These are phyloP conservation scores for Pholiota microspora DNA, from an alignment of 768 basidiomycete species.

Conservation along the genomic window DNA sequence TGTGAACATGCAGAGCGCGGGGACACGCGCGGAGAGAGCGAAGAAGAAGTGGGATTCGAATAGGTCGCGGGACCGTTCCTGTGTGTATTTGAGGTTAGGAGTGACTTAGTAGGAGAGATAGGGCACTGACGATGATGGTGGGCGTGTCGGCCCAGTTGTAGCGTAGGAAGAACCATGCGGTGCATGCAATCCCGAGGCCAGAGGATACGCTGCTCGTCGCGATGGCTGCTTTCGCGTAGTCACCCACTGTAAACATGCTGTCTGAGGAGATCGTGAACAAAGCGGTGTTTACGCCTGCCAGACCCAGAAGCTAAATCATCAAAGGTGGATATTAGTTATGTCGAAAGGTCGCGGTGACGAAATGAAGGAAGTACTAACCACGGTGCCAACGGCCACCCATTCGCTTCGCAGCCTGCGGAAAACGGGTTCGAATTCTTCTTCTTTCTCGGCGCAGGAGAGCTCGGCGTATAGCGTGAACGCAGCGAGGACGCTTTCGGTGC, in stretches of 20 bases:
- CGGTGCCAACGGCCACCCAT: constrained; percentile 65
- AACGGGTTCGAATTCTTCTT: constrained; percentile 52
- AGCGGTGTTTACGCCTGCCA: constrained; percentile 54
- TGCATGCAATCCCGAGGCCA: constrained; percentile 61
- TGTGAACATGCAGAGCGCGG: constrained; percentile 56
- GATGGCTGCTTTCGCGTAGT: constrained; percentile 47
- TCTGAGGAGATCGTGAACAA: constrained; percentile 62
- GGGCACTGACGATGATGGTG: constrained; percentile 52
- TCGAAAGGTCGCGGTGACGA: too few species aligned
- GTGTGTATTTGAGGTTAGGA: constrained; percentile 3
- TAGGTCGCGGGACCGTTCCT: constrained; percentile 53
- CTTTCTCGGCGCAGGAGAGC: constrained; percentile 41
- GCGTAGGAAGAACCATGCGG: constrained; percentile 63
- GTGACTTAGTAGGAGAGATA: not conserved
- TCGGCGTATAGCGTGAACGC: constrained; percentile 57
- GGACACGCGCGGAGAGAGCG: constrained; percentile 61
- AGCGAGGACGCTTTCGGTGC: constrained; percentile 40
- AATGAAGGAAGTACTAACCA: constrained; percentile 37
- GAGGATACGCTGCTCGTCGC: constrained; percentile 58
- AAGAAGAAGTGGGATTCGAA: constrained; percentile 68
- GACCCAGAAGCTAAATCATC: constrained; percentile 47
- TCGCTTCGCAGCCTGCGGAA: constrained; percentile 50
- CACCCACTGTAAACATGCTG: constrained; percentile 47
- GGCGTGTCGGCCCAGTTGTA: constrained; percentile 53
- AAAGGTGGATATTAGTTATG: not conserved